Evolutionary conservation across 2,329 filamentous ascomycete genomes (phyloP).

Genomic region (Huntiella bhutanensis): DNA sequence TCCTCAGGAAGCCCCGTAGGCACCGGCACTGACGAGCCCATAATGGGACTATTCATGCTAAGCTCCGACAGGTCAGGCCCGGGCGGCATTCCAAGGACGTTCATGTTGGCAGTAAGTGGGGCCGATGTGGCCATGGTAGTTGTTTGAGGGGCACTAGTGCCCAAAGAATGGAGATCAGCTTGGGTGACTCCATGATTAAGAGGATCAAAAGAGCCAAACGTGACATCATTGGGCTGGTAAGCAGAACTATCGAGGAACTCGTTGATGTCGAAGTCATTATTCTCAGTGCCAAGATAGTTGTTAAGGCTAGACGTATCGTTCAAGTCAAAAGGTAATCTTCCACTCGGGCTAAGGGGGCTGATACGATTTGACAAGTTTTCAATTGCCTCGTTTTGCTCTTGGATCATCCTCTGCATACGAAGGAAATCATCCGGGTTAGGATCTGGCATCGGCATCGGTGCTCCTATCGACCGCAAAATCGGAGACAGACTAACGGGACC

Average conservation of each 20-base stretch:
- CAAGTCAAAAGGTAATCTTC: constrained; percentile 51
- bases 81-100: constrained; percentile 3
- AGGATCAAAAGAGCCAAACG: constrained; percentile 19
- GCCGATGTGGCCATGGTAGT: not conserved
- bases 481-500: constrained; percentile 27
- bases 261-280: constrained; percentile 22
- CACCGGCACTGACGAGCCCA: constrained; percentile 1
- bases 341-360: constrained; percentile 62
- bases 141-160: not conserved
- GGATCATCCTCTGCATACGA: constrained; percentile 57
- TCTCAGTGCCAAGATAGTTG: constrained; percentile 18
- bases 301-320: constrained; percentile 20
- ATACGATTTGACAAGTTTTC: constrained; percentile 56
- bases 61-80: constrained; percentile 9
- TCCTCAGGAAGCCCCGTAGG: constrained; percentile 4
- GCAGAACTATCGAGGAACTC: constrained; percentile 21
- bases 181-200: not conserved
- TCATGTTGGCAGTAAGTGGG: not conserved
- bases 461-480: constrained; percentile 26
- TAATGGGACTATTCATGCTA: constrained; percentile 9
- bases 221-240: constrained; percentile 23
- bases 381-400: constrained; percentile 59
- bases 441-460: constrained; percentile 42
- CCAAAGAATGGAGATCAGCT: not conserved
- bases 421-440: constrained; percentile 61